phyloP scores from a whole-genome alignment of 2,329 filamentous ascomycete species.

The Fusarium clavum region DNA sequence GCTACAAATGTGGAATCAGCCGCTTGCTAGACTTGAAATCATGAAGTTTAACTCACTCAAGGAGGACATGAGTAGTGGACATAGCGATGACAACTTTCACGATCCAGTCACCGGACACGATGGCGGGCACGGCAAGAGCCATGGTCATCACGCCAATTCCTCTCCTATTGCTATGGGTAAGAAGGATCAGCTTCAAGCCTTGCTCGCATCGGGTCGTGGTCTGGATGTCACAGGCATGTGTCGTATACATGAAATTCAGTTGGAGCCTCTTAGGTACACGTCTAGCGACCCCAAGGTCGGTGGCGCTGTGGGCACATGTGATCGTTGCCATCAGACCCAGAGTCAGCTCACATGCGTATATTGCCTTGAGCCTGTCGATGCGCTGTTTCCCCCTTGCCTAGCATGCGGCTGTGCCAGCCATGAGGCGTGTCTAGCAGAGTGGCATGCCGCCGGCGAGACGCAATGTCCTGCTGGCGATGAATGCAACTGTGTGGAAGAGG shows the following conservation, averaged over 20 bases:
- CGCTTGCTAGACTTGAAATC: slow-evolving; percentile 72
- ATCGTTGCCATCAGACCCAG: slow-evolving; percentile 66
- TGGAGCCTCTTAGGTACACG: slow-evolving; percentile 67
- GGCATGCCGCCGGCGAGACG: slow-evolving; percentile 67
- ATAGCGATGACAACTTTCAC: slow-evolving; percentile 50
- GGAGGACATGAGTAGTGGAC: slow-evolving; percentile 54
- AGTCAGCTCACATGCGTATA: slow-evolving; percentile 71
- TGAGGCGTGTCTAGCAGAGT: slow-evolving; percentile 68
- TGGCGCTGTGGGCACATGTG: slow-evolving; percentile 62
- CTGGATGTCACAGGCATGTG: slow-evolving; percentile 73
- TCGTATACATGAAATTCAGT: slow-evolving; percentile 70
- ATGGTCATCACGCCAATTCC: slow-evolving; percentile 54
- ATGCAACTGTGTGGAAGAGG: slow-evolving; percentile 70
- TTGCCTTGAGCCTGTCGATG: slow-evolving; percentile 70
- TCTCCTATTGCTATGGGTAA: slow-evolving; percentile 69
- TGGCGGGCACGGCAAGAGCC: slow-evolving; percentile 51
- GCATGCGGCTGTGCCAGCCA: slow-evolving; percentile 72
- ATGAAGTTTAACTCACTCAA: slow-evolving; percentile 76
- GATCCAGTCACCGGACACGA: slow-evolving; percentile 55
- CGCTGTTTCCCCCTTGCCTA: slow-evolving; percentile 70
- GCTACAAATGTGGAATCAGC: slow-evolving; percentile 73
- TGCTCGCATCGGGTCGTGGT: slow-evolving; percentile 66
- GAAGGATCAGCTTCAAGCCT: slow-evolving; percentile 62
- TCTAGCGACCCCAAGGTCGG: slow-evolving; percentile 54
- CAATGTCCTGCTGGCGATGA: slow-evolving; percentile 73